These are phyloP conservation scores for Penicillium coffeae DNA, from an alignment of 495 filamentous ascomycete species.

Conservation along the genomic window DNA sequence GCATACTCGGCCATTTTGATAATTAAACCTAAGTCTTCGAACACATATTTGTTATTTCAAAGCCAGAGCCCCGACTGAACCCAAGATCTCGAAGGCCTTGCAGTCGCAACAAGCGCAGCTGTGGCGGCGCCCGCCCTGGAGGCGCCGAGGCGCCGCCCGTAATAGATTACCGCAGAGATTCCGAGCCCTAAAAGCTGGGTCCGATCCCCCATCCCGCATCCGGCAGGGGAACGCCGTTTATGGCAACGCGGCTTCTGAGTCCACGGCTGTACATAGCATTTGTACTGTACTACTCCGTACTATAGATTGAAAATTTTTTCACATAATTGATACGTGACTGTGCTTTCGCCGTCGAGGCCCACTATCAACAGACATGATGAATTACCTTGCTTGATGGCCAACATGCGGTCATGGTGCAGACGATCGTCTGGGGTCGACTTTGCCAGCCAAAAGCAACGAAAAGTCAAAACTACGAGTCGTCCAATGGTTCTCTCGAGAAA, in stretches of 20 bases:
- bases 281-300: too few species aligned
- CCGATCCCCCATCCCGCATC: too few species aligned
- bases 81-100: background rate
- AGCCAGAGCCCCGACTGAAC: too few species aligned
- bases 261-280: too few species aligned
- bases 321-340: too few species aligned
- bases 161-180: background rate
- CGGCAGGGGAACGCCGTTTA: background rate
- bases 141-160: background rate
- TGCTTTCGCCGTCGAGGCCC: too few species aligned
- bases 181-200: too few species aligned
- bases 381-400: background rate
- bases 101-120: background rate
- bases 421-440: background rate
- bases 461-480: background rate
- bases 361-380: background rate
- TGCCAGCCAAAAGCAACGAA: background rate
- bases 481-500: background rate
- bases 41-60: too few species aligned
- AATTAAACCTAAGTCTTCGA: too few species aligned
- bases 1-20: too few species aligned
- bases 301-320: too few species aligned
- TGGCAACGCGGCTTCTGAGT: too few species aligned
- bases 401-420: background rate
- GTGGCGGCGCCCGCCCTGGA: slow-evolving; percentile 1